Conservation (phyloP, 441 rosid species). For the Dalechampia spathulata region DNA sequence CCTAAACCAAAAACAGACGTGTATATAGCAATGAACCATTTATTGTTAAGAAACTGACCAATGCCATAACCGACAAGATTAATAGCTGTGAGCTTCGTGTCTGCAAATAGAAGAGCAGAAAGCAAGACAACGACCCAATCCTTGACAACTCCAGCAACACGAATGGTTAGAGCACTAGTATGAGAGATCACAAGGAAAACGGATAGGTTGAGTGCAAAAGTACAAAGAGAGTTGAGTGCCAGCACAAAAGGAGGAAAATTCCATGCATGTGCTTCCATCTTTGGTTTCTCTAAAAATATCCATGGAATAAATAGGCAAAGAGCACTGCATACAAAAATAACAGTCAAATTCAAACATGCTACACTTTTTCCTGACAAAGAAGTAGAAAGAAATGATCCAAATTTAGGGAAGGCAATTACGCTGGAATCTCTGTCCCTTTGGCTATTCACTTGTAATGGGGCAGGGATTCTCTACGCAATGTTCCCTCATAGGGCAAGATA, state of each 20-base stretch:
- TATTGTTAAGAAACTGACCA: slow-evolving; percentile 32
- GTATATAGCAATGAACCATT: not conserved
- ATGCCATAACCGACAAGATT: slow-evolving; percentile 73
- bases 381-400: slow-evolving; percentile 3
- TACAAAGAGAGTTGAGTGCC: slow-evolving; percentile 75
- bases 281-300: slow-evolving; percentile 88
- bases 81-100: slow-evolving; percentile 61
- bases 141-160: slow-evolving; percentile 87
- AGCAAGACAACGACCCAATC: slow-evolving; percentile 80
- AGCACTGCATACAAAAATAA: slow-evolving; percentile 48
- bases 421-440: no score
- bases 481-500: no score
- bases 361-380: not conserved
- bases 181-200: slow-evolving; percentile 93
- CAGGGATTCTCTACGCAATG: no score
- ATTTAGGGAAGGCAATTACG: no score
- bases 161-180: slow-evolving; percentile 91
- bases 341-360: not conserved
- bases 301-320: slow-evolving; percentile 83
- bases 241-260: slow-evolving; percentile 58
- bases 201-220: slow-evolving; percentile 96
- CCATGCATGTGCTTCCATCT: slow-evolving; percentile 75
- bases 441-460: no score
- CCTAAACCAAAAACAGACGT: not conserved
- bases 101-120: slow-evolving; percentile 69